Conservation (phyloP, 2,329 filamentous ascomycete species). For the Aspergillus fumigatiaffinis region DNA sequence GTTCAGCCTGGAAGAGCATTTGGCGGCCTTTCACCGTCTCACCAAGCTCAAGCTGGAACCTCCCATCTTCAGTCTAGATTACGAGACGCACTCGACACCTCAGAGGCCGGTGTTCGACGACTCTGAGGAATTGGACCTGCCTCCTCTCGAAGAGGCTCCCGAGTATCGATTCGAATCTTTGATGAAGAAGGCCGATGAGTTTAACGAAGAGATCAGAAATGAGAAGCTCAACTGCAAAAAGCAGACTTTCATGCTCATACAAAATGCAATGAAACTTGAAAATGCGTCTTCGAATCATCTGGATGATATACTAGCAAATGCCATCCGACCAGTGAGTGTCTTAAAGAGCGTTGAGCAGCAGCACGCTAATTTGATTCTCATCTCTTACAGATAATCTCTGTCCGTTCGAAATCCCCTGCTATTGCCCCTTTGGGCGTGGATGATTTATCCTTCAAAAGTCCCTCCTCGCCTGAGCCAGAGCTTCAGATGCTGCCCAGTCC, state of each 20-base stretch:
- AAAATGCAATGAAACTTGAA: constrained; percentile 26
- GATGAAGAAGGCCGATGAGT: neutral
- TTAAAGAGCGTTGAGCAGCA: neutral
- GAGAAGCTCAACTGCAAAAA: constrained; percentile 26
- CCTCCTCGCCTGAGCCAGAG: neutral
- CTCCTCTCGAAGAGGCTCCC: neutral
- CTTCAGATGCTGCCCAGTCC: constrained; percentile 12
- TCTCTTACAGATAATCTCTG: neutral
- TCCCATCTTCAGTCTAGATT: constrained; percentile 44
- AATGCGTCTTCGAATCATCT: constrained; percentile 17
- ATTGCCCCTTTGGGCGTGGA: constrained; percentile 4
- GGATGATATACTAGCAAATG: constrained; percentile 17
- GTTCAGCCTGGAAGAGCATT: constrained; percentile 15
- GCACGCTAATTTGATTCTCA: neutral
- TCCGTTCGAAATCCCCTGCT: neutral
- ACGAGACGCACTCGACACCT: constrained; percentile 43
- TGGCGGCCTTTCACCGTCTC: constrained; percentile 19
- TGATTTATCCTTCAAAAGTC: neutral
- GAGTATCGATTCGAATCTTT: neutral
- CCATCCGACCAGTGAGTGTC: constrained; percentile 21
- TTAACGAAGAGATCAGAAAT: constrained; percentile 5
- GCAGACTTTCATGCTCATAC: constrained; percentile 19
- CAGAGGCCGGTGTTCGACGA: constrained; percentile 6
- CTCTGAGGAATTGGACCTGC: neutral
- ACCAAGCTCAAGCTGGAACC: constrained; percentile 41